phyloP scores from a whole-genome alignment of 495 filamentous ascomycete species.

The Annulohypoxylon moriforme region DNA sequence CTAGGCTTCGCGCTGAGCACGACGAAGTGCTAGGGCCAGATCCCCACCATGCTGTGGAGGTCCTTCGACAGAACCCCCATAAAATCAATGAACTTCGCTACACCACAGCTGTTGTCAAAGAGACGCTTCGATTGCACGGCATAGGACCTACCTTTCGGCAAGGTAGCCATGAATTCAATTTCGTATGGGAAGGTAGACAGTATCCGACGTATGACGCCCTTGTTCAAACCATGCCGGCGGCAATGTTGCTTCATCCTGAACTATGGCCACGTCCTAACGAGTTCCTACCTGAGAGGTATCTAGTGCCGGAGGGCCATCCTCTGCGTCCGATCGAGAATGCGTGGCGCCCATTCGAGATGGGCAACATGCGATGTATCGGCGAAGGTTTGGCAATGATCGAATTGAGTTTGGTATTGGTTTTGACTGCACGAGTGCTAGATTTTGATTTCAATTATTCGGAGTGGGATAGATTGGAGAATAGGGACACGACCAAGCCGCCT shows the following conservation, averaged over 20 bases:
- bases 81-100: neutral
- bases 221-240: neutral
- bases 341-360: neutral
- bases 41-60: neutral
- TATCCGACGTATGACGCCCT: neutral
- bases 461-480: neutral
- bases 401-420: neutral
- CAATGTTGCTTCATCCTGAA: neutral
- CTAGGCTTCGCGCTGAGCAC: neutral
- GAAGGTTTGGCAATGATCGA: neutral
- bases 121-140: neutral
- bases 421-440: neutral
- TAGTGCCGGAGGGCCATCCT: neutral
- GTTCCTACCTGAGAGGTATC: neutral
- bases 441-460: neutral
- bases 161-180: neutral
- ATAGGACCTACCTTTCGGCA: neutral
- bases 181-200: neutral
- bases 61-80: neutral
- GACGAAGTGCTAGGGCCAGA: neutral
- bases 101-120: neutral
- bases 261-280: neutral
- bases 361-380: neutral
- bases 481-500: neutral
- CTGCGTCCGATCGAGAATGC: neutral